Conservation (phyloP, 2,329 filamentous ascomycete genomes). For the Fusarium sacchari region DNA sequence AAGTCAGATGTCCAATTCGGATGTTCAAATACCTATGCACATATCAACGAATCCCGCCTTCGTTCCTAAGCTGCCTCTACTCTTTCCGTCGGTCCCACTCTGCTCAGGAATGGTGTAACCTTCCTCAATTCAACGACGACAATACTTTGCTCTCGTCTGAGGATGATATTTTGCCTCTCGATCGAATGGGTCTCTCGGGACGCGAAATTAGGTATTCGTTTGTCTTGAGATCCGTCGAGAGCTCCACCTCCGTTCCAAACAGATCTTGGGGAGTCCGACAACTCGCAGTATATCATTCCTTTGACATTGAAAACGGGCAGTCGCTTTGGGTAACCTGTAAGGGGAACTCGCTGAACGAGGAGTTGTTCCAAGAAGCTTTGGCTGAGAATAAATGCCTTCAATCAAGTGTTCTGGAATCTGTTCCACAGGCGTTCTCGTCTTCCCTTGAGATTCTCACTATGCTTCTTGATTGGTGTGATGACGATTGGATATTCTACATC, state of each 20-base stretch:
- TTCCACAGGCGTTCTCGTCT: not conserved
- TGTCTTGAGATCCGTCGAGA: constrained; percentile 25
- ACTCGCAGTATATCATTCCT: constrained; percentile 30
- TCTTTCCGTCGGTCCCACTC: not conserved
- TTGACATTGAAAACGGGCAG: constrained; percentile 13
- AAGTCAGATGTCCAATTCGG: not conserved
- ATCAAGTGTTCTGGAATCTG: not conserved
- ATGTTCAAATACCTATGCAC: constrained; percentile 32
- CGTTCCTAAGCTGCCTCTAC: constrained; percentile 12
- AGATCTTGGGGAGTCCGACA: constrained; percentile 9
- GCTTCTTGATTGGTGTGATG: constrained; percentile 31
- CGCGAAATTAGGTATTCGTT: constrained; percentile 29
- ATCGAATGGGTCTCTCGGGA: constrained; percentile 10
- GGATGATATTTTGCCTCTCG: not conserved
- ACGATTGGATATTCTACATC: constrained; percentile 27
- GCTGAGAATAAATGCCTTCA: not conserved
- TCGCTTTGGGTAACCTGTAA: constrained; percentile 21
- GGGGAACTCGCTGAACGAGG: constrained; percentile 11
- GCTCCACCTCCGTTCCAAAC: not conserved
- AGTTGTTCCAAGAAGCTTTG: not conserved
- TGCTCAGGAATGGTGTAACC: constrained; percentile 14
- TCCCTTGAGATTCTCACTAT: constrained; percentile 3
- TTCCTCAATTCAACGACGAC: constrained; percentile 22
- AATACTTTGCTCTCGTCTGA: constrained; percentile 6
- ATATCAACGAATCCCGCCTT: constrained; percentile 13